Evolutionary conservation across 169 alveolate species (phyloP).

Genomic region (Cyclospora cayetanensis): DNA sequence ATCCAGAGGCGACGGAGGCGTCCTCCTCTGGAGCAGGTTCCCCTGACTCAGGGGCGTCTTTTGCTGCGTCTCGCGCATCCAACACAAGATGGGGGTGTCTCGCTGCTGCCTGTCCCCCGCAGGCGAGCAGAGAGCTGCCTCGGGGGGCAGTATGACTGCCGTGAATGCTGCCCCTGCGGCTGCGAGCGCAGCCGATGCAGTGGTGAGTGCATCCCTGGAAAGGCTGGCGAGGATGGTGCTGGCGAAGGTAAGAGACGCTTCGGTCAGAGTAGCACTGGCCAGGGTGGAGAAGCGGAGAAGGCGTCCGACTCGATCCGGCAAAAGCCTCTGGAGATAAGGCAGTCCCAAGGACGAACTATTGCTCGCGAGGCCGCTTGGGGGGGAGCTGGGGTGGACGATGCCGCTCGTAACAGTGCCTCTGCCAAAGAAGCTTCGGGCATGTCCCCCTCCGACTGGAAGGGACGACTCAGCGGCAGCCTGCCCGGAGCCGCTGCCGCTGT

Average conservation of each 20-base stretch:
- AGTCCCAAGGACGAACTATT: not conserved
- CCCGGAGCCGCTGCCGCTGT: not conserved
- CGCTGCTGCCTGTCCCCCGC: not conserved
- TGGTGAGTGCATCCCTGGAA: constrained; percentile 31
- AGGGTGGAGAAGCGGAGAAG: constrained; percentile 36
- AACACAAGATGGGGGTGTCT: not conserved
- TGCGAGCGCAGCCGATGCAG: constrained; percentile 34
- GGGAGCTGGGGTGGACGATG: no score
- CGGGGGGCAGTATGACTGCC: constrained; percentile 41
- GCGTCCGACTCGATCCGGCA: constrained; percentile 37
- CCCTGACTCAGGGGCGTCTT: constrained; percentile 16
- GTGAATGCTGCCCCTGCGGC: constrained; percentile 37
- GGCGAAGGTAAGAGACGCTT: constrained; percentile 37
- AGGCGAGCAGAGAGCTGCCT: not conserved
- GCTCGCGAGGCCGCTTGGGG: not conserved
- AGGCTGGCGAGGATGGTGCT: not conserved
- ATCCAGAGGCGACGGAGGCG: not conserved
- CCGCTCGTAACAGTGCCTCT: no score
- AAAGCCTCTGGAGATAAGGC: constrained; percentile 25
- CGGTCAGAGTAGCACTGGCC: constrained; percentile 48
- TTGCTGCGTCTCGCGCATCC: not conserved
- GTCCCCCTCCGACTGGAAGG: not conserved
- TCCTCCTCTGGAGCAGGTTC: not conserved
- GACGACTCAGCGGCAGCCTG: not conserved
- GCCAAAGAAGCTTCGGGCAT: no score